Evolutionary conservation across 2,329 filamentous ascomycete species (phyloP), one percentile per base, ranked within the genome.

Genomic region (Chaetomium sp.): DNA sequence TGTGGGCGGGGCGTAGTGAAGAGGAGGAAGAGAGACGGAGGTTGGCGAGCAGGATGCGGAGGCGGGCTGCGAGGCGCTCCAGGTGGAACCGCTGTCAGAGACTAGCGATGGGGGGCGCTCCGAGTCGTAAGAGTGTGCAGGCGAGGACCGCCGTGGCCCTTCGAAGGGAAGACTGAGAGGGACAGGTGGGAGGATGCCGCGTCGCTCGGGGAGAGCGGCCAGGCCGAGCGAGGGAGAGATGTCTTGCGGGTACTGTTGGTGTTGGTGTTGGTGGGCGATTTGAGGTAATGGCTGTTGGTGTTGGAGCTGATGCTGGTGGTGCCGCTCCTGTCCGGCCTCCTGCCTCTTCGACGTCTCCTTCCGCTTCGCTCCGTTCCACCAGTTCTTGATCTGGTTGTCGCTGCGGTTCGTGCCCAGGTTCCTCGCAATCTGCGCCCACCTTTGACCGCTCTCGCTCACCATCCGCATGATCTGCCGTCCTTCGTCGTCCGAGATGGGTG

Each of bases 371-470:
- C 91, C 90, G 68, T 96, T 96, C 89, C 89, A 96, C 90, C 91
- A 96, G 72, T 96, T 96, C 81, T 96, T 96, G 61, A 96, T 89
- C 36, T 89, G 88, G 67, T 96, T 96, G 75, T 96, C 91, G 70
- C 91, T 95, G 67, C 91, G 86, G 61, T 90, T 90, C 55, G 87
- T 81, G 41, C 56, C 56, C 32, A 96, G 79, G 46, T 83, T 79
- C 62, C 91, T 81, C 45, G 91, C 89, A 67, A 96, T 96, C 68
- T 96, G 90, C 2, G 91, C 91, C 91, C 91, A 96, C 55, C 88
- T 42, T 75, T 91, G 94, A 60, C 91, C 91, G 75, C 89, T 84
- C 64, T 87, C 81, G 10, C 74, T 71, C 12, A 96, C 91, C 69
- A 94, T 79, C 56, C 80, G 77, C 73, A 92, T 86, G 66, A 97